phyloP scores from a whole-genome alignment of 345 rosid genomes.

The Aegle marmelos region DNA sequence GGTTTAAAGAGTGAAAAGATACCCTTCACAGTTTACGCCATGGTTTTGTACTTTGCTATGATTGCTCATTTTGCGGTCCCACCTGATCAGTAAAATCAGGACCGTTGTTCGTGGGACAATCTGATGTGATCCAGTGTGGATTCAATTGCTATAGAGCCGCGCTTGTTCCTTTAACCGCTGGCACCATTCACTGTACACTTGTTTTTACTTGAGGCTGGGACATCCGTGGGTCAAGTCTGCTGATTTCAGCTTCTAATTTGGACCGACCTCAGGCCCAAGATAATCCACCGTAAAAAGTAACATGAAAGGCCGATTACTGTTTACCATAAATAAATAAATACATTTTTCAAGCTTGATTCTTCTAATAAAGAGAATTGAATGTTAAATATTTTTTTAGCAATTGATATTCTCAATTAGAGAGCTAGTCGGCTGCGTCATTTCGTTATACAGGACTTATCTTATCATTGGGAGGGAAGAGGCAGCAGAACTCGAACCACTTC shows the following conservation, averaged over 20 bases:
- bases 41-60: background rate
- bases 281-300: background rate
- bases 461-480: too few relatives aligned
- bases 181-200: background rate
- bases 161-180: too few relatives aligned
- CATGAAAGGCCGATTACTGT: background rate
- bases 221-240: background rate
- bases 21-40: background rate
- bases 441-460: too few relatives aligned
- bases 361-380: too few relatives aligned
- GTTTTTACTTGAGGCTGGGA: background rate
- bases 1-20: background rate
- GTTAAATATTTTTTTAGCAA: too few relatives aligned
- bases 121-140: background rate
- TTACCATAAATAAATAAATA: background rate
- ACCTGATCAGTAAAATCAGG: background rate
- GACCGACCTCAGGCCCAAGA: background rate
- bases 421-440: too few relatives aligned
- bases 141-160: background rate
- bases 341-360: background rate
- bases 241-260: background rate
- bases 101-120: background rate
- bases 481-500: too few relatives aligned
- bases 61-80: background rate
- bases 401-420: too few relatives aligned